Evolutionary conservation across 805 yeast species (phyloP), one percentile per base, ranked within the genome.

Genomic region (Lipomyces kockii): DNA sequence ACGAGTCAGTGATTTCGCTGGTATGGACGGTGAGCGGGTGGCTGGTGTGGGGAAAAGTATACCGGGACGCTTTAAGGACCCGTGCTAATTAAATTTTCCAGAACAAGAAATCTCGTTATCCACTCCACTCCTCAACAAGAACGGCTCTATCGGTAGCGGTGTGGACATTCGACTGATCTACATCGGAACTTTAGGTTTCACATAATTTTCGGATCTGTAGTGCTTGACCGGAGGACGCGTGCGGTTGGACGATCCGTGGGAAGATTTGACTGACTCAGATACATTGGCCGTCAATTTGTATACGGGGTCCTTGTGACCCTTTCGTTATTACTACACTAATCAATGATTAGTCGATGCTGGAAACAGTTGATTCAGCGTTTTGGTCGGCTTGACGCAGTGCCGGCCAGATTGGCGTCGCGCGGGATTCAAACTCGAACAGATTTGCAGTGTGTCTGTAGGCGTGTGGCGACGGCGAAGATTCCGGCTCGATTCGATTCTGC

Each of bases 21-120:
- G 32, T 29, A 5, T 29, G 32, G 32, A 29, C 32, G 11, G 49
- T 43, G 49, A 8, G 22, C 20, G 11, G 49, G 22, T 43, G 7
- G 49, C 8, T 43, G 49, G 49, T 43, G 49, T 43, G 49, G 49
- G 49, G 49, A 43, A 43, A 43, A n/a, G 49, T 35, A 39, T 12
- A 14, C 49, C 22, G 49, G 20, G 49, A 7, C 49, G 49, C 20
- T 43, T 22, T 7, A 14, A 17, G 22, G 8, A 7, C 22, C 11
- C 9, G 49, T 6, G 22, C 22, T 43, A 43, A 43, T 43, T 37
- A 43, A 17, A n/a, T 43, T 43, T 43, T 43, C 49, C 49, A 43
- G 49, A 43, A 11, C 49, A 43, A 43, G 49, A 43, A 43, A 43
- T n/a, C 49, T 43, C 49, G 49, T 17, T 43, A 43, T 43, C 22